These are phyloP conservation scores for Isoetes engelmannii DNA, from an alignment of 83 land plant species.

Conservation along the genomic window DNA sequence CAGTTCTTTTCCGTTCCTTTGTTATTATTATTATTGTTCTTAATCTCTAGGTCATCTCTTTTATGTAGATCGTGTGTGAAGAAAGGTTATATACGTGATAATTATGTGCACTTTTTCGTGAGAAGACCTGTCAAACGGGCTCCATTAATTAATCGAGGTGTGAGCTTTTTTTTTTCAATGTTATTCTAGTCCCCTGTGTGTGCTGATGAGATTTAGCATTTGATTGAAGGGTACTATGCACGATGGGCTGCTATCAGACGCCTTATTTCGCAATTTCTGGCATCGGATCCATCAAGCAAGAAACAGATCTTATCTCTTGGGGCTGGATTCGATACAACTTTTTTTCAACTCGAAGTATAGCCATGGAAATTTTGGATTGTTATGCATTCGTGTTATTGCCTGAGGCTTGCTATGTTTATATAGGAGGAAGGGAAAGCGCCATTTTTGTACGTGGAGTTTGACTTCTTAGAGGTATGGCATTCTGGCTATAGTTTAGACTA, in stretches of 20 bases:
- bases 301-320: conserved; percentile 91
- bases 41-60: background rate
- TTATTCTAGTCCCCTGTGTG: too few species aligned
- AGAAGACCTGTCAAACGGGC: conserved; percentile 65
- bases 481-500: conserved; percentile 1
- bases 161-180: background rate
- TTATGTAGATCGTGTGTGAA: conserved; percentile 70
- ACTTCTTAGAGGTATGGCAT: conserved; percentile 71
- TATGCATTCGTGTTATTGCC: background rate
- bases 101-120: conserved; percentile 74
- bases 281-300: conserved; percentile 15
- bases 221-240: conserved; percentile 68
- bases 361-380: background rate
- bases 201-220: too few species aligned
- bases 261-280: conserved; percentile 72
- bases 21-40: background rate
- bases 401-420: conserved; percentile 1
- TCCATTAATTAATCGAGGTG: conserved; percentile 95
- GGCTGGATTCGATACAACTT: conserved; percentile 93
- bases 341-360: conserved; percentile 61
- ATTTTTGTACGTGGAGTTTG: conserved; percentile 70
- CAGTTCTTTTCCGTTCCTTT: background rate
- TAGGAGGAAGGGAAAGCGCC: conserved; percentile 79
- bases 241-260: conserved; percentile 89
- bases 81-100: conserved; percentile 86